Base-by-base conservation (phyloP, 208 protist species). In the Acanthamoeba healyi region DNA sequence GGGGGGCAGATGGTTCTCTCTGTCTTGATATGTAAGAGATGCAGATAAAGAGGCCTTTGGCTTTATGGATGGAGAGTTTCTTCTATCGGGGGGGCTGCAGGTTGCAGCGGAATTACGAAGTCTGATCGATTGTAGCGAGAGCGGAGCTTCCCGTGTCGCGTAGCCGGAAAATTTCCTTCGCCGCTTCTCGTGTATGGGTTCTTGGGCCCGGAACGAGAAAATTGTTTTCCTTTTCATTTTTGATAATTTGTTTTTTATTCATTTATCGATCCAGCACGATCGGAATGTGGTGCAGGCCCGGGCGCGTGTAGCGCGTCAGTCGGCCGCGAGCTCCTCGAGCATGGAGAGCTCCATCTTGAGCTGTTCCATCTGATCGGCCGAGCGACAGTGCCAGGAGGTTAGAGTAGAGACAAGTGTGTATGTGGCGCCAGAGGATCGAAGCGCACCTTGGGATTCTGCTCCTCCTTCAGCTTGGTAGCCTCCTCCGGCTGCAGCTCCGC, bases 311-410 rank as follows among this genome's bases (percentile, higher is more conserved):
- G n/a, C n/a, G n/a, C n/a, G 65, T 79, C 34, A 38, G 36, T 79
- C 70, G 17, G 36, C 38, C 0, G 70, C 70, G 5, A 79, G n/a
- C 29, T 79, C 70, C n/a, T 79, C 70, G 10, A 79, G 70, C 70
- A 79, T 38, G 34, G n/a, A 44, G 14, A 79, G 70, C 38, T 79
- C 70, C 70, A 79, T 79, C 38, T 46, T 79, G 38, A 79, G 70
- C 70, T 79, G 70, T 26, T 79, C 70, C 70, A 79, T 79, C 70
- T 79, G 70, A 49, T 15, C 7, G 12, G 44, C 4, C 44, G 44
- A 12, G 10, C 32, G 24, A 40, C 24, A 22, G 7, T 72, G 38
- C 15, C 24, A 40, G 10, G 3, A 0, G 32, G 10, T 32, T n/a
- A 46, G 32, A n/a, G 1, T 7, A 19, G 32, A 79, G 1, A 79